Base-by-base conservation (phyloP, 352 stramenopile genomes). In the Pythium monospermum region DNA sequence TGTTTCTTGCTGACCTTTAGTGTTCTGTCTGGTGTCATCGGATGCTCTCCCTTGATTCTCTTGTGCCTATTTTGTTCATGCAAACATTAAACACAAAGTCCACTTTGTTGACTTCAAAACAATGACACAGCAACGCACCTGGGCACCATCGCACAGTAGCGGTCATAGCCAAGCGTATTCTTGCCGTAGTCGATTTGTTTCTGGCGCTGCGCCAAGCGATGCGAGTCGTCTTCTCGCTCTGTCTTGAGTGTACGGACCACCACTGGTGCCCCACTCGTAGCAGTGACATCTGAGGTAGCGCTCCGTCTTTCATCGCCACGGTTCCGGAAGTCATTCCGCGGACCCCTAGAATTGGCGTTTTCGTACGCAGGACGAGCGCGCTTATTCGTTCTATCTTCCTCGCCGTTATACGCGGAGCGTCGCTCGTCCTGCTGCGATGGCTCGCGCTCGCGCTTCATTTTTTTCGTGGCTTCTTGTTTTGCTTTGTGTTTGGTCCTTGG, bases 131-230 rank as follows among this genome's bases (percentile, higher is more conserved):
- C 1, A 6, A 48, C 60, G 26, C 49, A 83, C 75, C 68, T 66
- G 3, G 83, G 80, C 28, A 96, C 76, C 27, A 60, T 44, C 7
- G 69, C 53, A 40, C 79, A 87, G 59, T 95, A 96, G 8, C 57
- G 75, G 41, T 96, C 83, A 57, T 96, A 96, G n/a, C 87, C 87
- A 41, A 93, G 69, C 36, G 87, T 96, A 66, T 96, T 96, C 64
- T 96, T 96, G 33, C 87, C 87, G 48, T 88, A 96, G 59, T 96
- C 86, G 49, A 96, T 93, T 59, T 96, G 87, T 71, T 96, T 96
- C 60, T 96, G 85, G n/a, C 87, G 81, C 69, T 96, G 85, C 19
- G 79, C 71, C 21, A 96, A 61, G 28, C 84, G 75, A 21, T 88
- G 83, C n/a, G 75, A 59, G 47, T 95, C 83, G 12, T 63, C 74